Conservation (phyloP, 805 yeast genomes). For the Candida caryicola region DNA sequence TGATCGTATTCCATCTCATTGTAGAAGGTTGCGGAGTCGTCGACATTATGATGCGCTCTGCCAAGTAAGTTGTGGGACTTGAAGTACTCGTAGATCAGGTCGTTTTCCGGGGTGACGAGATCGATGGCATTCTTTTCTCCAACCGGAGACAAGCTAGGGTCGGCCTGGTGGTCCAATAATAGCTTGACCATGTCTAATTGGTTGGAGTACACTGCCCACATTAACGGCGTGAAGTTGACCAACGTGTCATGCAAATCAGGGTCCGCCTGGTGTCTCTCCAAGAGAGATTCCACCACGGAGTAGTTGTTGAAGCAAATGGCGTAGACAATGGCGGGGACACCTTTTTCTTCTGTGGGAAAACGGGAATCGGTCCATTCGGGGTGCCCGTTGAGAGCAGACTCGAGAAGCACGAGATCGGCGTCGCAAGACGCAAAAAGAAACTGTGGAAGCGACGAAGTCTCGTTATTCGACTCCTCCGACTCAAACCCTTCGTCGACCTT, state of each 20-base stretch:
- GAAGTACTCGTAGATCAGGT: slow-evolving; percentile 55
- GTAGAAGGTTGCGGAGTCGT: slow-evolving; percentile 9
- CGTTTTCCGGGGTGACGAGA: slow-evolving; percentile 52
- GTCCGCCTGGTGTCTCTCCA: slow-evolving; percentile 43
- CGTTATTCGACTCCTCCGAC: background rate
- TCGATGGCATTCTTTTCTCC: slow-evolving; percentile 52
- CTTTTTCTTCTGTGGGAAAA: slow-evolving; percentile 26
- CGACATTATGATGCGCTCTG: background rate
- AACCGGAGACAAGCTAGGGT: slow-evolving; percentile 43
- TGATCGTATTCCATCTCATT: slow-evolving; percentile 5
- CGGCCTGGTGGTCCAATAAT: slow-evolving; percentile 63
- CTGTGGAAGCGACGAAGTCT: slow-evolving; percentile 15
- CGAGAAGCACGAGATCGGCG: slow-evolving; percentile 37
- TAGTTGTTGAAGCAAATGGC: slow-evolving; percentile 54
- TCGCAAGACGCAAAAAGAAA: slow-evolving; percentile 34
- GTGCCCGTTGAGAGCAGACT: slow-evolving; percentile 20
- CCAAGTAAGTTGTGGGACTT: slow-evolving; percentile 45
- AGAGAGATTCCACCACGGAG: slow-evolving; percentile 45
- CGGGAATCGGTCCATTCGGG: slow-evolving; percentile 20
- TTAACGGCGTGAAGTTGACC: slow-evolving; percentile 60
- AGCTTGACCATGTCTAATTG: slow-evolving; percentile 52
- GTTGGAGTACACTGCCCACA: slow-evolving; percentile 81
- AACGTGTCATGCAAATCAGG: slow-evolving; percentile 50
- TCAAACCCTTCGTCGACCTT: background rate
- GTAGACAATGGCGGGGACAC: slow-evolving; percentile 41